These are phyloP conservation scores for Aurinia saxatilis DNA, from an alignment of 345 rosid species.

Conservation along the genomic window DNA sequence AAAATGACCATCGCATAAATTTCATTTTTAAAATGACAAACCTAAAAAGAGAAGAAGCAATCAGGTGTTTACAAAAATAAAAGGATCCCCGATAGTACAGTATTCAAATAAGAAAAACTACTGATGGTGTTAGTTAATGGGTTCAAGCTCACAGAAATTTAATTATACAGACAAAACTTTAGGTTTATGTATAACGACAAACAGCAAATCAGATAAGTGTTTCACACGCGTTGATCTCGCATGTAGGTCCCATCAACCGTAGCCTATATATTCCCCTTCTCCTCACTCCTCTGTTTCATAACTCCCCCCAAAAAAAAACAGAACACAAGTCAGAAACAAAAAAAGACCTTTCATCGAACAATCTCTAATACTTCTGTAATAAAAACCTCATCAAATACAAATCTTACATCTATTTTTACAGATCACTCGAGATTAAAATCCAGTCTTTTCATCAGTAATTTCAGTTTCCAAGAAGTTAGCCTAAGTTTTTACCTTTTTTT, in stretches of 20 bases:
- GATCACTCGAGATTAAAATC: too few species aligned
- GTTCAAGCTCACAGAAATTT: neutral
- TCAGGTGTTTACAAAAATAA: too few species aligned
- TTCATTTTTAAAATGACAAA: too few species aligned
- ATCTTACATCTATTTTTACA: too few species aligned
- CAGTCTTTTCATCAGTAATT: neutral
- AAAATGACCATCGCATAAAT: too few species aligned
- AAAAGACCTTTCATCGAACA: neutral
- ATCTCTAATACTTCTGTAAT: neutral
- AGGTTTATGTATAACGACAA: neutral
- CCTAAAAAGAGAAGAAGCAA: too few species aligned
- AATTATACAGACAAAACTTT: neutral
- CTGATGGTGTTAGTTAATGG: neutral
- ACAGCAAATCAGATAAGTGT: conserved; percentile 14
- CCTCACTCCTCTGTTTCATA: conserved; percentile 12
- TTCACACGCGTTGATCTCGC: conserved; percentile 11
- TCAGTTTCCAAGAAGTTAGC: too few species aligned
- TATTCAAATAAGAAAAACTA: neutral
- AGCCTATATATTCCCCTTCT: conserved; percentile 1
- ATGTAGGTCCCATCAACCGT: conserved; percentile 20
- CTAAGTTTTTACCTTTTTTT: neutral
- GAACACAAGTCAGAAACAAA: neutral
- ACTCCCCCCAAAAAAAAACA: conserved; percentile 19
- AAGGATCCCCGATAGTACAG: neutral
- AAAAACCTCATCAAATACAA: neutral